These are phyloP conservation scores for Huntiella savannae DNA, from an alignment of 2,329 filamentous ascomycete species.

Conservation along the genomic window DNA sequence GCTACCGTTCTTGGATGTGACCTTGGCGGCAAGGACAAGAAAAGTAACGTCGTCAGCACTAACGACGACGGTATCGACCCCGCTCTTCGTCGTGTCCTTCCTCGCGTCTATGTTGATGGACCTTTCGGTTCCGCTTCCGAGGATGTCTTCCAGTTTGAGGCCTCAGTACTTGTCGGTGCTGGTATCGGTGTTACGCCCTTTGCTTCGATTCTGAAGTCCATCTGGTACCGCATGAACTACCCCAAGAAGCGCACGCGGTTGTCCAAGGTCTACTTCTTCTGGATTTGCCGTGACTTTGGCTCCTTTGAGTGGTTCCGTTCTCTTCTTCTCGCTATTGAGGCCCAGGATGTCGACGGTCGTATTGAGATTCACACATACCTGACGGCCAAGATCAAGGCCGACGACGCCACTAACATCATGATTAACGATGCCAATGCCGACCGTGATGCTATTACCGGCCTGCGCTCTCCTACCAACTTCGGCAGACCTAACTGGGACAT, in stretches of 20 bases:
- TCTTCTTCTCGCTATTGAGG: slow-evolving; percentile 65
- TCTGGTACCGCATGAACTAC: slow-evolving; percentile 88
- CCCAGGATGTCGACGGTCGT: slow-evolving; percentile 62
- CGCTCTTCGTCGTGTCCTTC: slow-evolving; percentile 52
- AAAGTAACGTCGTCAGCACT: slow-evolving; percentile 43
- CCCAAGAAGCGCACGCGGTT: slow-evolving; percentile 61
- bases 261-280: slow-evolving; percentile 82
- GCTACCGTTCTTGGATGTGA: slow-evolving; percentile 58
- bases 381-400: slow-evolving; percentile 68
- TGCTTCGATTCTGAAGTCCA: slow-evolving; percentile 72
- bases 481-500: slow-evolving; percentile 79
- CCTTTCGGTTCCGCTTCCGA: slow-evolving; percentile 75
- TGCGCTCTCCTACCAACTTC: slow-evolving; percentile 68
- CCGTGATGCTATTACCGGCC: slow-evolving; percentile 66
- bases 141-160: slow-evolving; percentile 78
- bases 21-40: slow-evolving; percentile 26
- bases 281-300: slow-evolving; percentile 75
- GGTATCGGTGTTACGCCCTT: slow-evolving; percentile 78
- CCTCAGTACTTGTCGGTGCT: slow-evolving; percentile 59
- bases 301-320: slow-evolving; percentile 84
- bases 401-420: slow-evolving; percentile 82
- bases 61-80: slow-evolving; percentile 42
- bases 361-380: slow-evolving; percentile 85
- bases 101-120: slow-evolving; percentile 65
- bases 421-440: slow-evolving; percentile 76